Evolutionary conservation across 176 grass and related monocot genomes (phyloP).

Genomic region (Oryza longistaminata): DNA sequence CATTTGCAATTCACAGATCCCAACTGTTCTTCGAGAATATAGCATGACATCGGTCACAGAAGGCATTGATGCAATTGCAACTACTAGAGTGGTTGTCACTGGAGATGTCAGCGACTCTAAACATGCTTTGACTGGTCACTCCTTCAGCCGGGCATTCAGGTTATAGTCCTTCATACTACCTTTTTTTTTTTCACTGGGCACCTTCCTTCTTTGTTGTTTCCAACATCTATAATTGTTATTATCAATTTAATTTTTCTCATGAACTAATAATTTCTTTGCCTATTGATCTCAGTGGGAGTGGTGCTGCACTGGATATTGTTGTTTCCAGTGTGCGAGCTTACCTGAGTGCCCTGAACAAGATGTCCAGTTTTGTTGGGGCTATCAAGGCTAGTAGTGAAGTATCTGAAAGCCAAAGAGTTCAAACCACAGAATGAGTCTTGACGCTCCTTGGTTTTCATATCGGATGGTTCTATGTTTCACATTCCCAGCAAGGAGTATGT

Average conservation of each 20-base stretch:
- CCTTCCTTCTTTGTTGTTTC: not conserved
- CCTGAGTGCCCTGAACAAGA: conserved; percentile 86
- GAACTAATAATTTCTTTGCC: not conserved
- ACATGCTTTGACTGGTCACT: conserved; percentile 46
- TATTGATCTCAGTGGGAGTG: conserved; percentile 74
- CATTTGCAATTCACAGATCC: conserved; percentile 50
- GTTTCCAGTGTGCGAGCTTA: conserved; percentile 89
- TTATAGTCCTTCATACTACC: not conserved
- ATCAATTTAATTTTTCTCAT: not conserved
- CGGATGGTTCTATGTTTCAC: not conserved
- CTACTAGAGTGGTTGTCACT: conserved; percentile 68
- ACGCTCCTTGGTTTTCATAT: not conserved
- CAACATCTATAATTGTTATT: not conserved
- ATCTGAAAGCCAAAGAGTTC: conserved; percentile 18
- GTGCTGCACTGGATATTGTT: conserved; percentile 70
- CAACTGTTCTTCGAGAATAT: conserved; percentile 79
- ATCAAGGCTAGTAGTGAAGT: conserved; percentile 52
- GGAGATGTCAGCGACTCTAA: conserved; percentile 42
- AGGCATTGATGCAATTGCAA: conserved; percentile 97
- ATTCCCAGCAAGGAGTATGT: not conserved
- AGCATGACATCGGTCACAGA: conserved; percentile 82
- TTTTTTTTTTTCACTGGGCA: not conserved
- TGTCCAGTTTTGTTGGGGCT: conserved; percentile 67
- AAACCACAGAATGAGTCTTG: conserved; percentile 29
- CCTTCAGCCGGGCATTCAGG: conserved; percentile 72